phyloP scores from a whole-genome alignment of 2,329 filamentous ascomycete species.

The Chaetomium globosum region DNA sequence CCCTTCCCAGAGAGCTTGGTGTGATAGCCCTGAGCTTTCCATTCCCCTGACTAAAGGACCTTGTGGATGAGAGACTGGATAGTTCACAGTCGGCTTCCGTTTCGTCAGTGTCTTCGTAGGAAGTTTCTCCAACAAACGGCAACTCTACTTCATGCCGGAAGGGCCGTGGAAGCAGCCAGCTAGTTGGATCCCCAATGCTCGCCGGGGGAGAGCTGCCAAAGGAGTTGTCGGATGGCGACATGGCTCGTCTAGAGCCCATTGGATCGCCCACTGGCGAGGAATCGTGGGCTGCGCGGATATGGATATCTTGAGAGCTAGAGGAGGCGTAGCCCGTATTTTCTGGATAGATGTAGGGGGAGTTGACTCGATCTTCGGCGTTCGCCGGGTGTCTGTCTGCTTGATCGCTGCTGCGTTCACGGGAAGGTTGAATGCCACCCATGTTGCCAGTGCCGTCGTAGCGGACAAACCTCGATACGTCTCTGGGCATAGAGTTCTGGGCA shows the following conservation, averaged over 20 bases:
- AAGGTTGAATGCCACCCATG: background rate
- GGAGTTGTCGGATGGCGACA: background rate
- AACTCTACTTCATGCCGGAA: constrained; percentile 3
- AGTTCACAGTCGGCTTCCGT: too few relatives aligned
- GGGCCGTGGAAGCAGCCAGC: constrained; percentile 24
- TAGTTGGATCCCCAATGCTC: background rate
- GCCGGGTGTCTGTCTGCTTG: background rate
- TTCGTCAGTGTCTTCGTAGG: background rate
- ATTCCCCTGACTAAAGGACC: background rate
- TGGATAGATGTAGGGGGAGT: background rate
- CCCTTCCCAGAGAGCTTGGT: background rate
- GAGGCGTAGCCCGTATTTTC: background rate
- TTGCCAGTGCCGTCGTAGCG: background rate
- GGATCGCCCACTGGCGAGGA: background rate
- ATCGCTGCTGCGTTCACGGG: background rate
- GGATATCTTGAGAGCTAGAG: background rate
- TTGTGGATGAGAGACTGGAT: background rate
- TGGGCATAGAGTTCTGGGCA: background rate
- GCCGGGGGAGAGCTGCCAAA: background rate
- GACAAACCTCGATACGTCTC: background rate
- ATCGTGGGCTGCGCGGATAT: background rate
- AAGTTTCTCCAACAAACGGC: background rate
- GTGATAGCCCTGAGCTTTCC: background rate
- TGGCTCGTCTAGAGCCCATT: background rate
- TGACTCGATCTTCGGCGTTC: background rate